These are phyloP conservation scores for Thelephora ganbajun DNA, from an alignment of 768 basidiomycete genomes.

Conservation along the genomic window DNA sequence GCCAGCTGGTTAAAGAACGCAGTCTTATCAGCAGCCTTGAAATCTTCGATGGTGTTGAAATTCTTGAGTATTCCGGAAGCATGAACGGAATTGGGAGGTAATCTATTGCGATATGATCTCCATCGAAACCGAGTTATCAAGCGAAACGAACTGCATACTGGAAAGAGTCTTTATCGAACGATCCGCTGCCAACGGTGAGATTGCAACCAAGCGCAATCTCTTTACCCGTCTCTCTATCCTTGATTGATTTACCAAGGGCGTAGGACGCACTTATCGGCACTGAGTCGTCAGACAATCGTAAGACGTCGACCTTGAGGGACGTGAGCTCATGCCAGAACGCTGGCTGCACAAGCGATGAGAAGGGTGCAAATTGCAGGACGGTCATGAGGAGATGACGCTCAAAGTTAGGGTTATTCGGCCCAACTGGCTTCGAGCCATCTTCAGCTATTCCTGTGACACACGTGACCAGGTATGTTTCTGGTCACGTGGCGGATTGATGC, in stretches of 20 bases:
- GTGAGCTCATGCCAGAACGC: slow-evolving; percentile 90
- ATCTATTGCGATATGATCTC: slow-evolving; percentile 17
- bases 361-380: slow-evolving; percentile 80
- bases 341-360: slow-evolving; percentile 79
- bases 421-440: too few relatives aligned
- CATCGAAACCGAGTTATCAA: not conserved
- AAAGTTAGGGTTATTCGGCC: not conserved
- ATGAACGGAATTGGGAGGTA: slow-evolving; percentile 32
- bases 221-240: slow-evolving; percentile 64
- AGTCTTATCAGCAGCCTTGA: slow-evolving; percentile 80
- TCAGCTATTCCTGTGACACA: not conserved
- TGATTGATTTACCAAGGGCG: slow-evolving; percentile 52
- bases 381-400: slow-evolving; percentile 19
- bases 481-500: not conserved
- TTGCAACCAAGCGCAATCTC: slow-evolving; percentile 62
- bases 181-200: slow-evolving; percentile 48
- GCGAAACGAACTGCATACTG: slow-evolving; percentile 23
- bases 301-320: slow-evolving; percentile 78
- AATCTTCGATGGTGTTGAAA: slow-evolving; percentile 95
- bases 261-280: slow-evolving; percentile 56
- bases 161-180: slow-evolving; percentile 31
- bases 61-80: slow-evolving; percentile 73
- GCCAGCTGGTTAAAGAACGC: slow-evolving; percentile 67
- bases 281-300: slow-evolving; percentile 65
- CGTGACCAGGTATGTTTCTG: not conserved